Base-by-base conservation (phyloP, 176 grass and related monocot genomes). In the Triticum urartu region DNA sequence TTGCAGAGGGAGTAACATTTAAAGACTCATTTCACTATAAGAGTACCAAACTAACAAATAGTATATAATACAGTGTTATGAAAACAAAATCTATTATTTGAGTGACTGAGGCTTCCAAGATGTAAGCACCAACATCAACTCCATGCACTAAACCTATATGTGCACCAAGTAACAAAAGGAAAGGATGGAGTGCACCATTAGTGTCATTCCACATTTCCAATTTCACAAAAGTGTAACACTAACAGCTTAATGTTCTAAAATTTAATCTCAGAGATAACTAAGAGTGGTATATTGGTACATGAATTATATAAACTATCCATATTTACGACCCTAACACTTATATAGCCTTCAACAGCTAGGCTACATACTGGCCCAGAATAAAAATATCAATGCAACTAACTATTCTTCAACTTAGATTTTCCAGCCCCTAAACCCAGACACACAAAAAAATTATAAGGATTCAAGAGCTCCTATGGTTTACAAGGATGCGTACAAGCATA, bases 171-270 rank as follows among this genome's bases (percentile, higher is more conserved):
- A 54, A 42, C 0, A 80, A 80, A 80, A 75, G 11, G 30, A 79
- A 62, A 15, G 35, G 73, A 79, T 20, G 64, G 7, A 50, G 15
- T 26, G 40, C 5, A 5, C 33, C 61, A 36, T 14, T 78, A 88
- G 36, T 32, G 11, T 11, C 28, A 68, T 71, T 84, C 9, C 70
- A 72, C n/a, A 79, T 84, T 71, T 84, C 2, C 70, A 72, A 7
- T 84, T 84, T 4, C 65, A 14, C 38, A 36, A 72, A 61, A 47
- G 71, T 15, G 50, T 65, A 84, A 73, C 17, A 8, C 28, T 43
- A 73, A 25, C 9, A 50, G 20, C 11, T 64, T 64, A 72, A 64
- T 47, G 38, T 79, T 79, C 22, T 79, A 72, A 60, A 78, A 2
- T 8, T 79, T 79, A 61, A 59, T 26, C 33, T 84, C 7, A 0